Evolutionary conservation across 2,329 filamentous ascomycete genomes (phyloP), one percentile per base, ranked within the genome.

Genomic region (Cercospora janseana): DNA sequence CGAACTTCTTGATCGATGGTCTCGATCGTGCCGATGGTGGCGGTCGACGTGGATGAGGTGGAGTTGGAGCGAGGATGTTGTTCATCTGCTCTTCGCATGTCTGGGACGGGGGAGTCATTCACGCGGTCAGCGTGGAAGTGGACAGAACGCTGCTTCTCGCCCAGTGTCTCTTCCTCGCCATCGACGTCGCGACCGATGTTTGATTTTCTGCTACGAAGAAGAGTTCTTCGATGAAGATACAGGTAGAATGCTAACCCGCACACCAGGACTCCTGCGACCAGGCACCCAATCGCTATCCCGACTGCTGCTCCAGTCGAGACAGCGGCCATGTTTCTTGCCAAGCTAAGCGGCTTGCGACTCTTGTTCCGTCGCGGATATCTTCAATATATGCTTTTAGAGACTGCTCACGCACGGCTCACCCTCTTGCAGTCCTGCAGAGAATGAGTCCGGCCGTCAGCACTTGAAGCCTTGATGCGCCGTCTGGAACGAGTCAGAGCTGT

Each of bases 401-500:
- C 44, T 47, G 44, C 44, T 34, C 26, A 47, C 44, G 24, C 44
- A 47, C 44, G 44, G 44, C 44, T 47, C 44, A 40, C 32, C 26
- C 44, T 34, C 34, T 34, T 18, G 44, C 44, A 47, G 44, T 47
- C 44, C 34, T 18, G 31, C 18, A 28, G 44, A 44, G 35, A 40
- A 40, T 31, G 41, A 38, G 44, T 47, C 13, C 21, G 38, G 16
- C 38, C 38, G 15, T 47, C 46, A 52, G 28, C 40, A 48, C 40
- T 52, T 52, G 29, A 43, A 52, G 2, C 37, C 44, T 31, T 40
- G 35, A 16, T 49, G 49, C 18, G 49, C 46, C 8, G 49, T 52
- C 20, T 41, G 49, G 26, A 52, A 48, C 5, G 44, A 47, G n/a
- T 31, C 44, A 16, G 44, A 47, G 23, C 44, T 40, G 31, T 47